These are phyloP conservation scores for Striga hermonthica DNA, from an alignment of 305 asterid species.

Conservation along the genomic window DNA sequence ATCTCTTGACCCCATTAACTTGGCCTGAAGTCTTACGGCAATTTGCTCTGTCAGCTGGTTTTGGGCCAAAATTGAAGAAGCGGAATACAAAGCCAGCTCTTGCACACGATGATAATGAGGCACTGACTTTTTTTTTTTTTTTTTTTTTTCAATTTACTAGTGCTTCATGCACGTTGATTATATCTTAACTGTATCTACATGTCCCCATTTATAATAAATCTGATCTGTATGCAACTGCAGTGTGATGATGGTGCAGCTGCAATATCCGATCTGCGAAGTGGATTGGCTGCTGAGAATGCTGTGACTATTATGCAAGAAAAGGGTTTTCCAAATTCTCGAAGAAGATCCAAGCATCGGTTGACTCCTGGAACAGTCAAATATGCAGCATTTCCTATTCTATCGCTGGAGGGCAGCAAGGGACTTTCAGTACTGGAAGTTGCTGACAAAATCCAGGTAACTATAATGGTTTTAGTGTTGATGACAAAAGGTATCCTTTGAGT, in stretches of 20 bases:
- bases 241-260: conserved; percentile 52
- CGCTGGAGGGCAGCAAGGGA: conserved; percentile 86
- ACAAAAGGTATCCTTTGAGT: no score
- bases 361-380: conserved; percentile 94
- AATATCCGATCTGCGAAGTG: conserved; percentile 75
- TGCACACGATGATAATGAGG: conserved; percentile 66
- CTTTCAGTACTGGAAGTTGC: conserved; percentile 79
- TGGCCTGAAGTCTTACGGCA: conserved; percentile 98
- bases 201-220: conserved; percentile 1
- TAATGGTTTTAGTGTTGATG: no score
- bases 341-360: conserved; percentile 70
- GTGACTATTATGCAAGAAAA: conserved; percentile 78
- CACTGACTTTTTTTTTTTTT: conserved; percentile 23
- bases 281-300: conserved; percentile 86
- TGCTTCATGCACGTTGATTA: conserved; percentile 24
- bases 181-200: background rate
- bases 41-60: conserved; percentile 87
- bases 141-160: conserved; percentile 26
- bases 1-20: conserved; percentile 69
- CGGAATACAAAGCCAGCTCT: conserved; percentile 35
- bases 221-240: conserved; percentile 39
- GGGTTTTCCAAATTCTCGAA: conserved; percentile 69
- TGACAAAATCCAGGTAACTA: conserved; percentile 82
- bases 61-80: conserved; percentile 82
- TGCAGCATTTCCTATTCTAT: conserved; percentile 87